These are phyloP conservation scores for Botrytis fabae DNA, from an alignment of 2,329 filamentous ascomycete genomes.

Conservation along the genomic window DNA sequence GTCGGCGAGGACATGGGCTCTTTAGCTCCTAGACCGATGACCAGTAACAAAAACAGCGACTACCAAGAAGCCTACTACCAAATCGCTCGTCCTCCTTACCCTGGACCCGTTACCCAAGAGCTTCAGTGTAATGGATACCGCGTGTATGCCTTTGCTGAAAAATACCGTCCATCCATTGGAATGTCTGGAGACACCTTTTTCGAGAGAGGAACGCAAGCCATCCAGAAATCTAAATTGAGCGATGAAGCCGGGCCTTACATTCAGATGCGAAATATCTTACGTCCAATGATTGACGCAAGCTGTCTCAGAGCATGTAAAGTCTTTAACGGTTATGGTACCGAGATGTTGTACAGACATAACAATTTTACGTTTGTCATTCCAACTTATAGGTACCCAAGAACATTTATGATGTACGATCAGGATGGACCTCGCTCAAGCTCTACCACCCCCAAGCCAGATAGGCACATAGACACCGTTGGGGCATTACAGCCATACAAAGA, in stretches of 20 bases:
- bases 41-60: background rate
- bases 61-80: conserved; percentile 1
- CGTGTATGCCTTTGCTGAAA: background rate
- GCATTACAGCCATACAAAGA: too few relatives aligned
- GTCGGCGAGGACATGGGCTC: background rate
- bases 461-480: background rate
- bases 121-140: background rate
- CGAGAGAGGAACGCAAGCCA: background rate
- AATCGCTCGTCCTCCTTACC: background rate
- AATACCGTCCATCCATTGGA: background rate
- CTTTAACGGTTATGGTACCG: background rate
- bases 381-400: background rate
- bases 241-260: background rate
- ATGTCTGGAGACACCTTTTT: background rate
- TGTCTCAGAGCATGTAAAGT: background rate
- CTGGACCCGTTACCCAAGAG: background rate
- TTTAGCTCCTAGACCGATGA: background rate
- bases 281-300: background rate
- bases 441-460: background rate
- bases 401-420: background rate
- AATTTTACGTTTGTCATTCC: background rate
- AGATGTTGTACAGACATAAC: background rate
- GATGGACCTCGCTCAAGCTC: background rate
- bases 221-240: background rate
- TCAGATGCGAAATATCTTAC: background rate